Base-by-base conservation (phyloP, 768 basidiomycete genomes). In the Hygrocybe punicea region DNA sequence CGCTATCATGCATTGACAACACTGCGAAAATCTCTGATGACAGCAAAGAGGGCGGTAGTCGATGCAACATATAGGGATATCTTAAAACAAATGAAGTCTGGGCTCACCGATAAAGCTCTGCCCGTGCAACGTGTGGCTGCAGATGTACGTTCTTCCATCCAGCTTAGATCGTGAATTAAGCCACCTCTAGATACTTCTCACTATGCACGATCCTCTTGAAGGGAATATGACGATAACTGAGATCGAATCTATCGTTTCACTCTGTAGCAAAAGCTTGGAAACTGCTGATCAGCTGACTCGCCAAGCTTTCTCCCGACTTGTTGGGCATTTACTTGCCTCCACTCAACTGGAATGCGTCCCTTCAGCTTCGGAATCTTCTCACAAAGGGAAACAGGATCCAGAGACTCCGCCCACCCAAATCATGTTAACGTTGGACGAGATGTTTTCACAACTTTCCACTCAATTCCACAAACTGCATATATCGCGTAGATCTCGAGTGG, bases 111-210 rank as follows among this genome's bases (percentile, higher is more conserved):
- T 70, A 94, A 92, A 72, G 85, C 87, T 6, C 74, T 93, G 3
- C 82, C 92, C 5, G 81, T 98, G 16, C 92, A 97, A 67, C 84
- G 95, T 21, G 92, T 84, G 2, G 86, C 87, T 7, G 81, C 92
- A 23, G 85, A 90, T 63, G 93, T 92, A 63, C 56, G 74, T 51
- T 44, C n/a, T 23, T 47, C 24, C 14, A 23, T 37, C 37, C 9
- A 42, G 23, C n/a, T n/a, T 58, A 10, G n/a, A 29, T 29, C 25
- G n/a, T 36, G n/a, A 17, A 21, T 35, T 16, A 44, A n/a, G 29
- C 53, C 7, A 42, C 54, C 19, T 49, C 23, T 46, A 79, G 77
- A 77, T 79, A 34, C 64, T 81, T 21, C 68, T 77, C 8, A 68
- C 82, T 2, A 77, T 93, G 69, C 85, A 87, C 66, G 78, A 83